These are phyloP conservation scores for Phytophthora sansomeana DNA, from an alignment of 352 stramenopile species.

Conservation along the genomic window DNA sequence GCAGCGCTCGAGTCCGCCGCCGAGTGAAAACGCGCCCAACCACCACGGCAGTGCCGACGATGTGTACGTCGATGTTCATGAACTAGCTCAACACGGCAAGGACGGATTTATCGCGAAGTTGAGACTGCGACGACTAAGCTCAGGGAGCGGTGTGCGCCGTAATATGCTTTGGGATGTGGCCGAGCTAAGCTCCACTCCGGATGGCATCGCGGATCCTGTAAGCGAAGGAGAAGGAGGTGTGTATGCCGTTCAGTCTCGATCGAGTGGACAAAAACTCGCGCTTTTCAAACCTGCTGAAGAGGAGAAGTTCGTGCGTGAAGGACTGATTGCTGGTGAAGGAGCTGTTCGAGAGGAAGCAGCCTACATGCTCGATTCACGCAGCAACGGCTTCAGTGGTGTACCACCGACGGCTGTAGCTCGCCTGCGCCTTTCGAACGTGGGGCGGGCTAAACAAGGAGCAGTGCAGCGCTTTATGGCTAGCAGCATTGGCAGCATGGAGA, in stretches of 20 bases:
- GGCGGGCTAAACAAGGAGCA: conserved; percentile 64
- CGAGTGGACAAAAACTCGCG: conserved; percentile 75
- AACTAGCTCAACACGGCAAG: conserved; percentile 75
- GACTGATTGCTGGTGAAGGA: conserved; percentile 70
- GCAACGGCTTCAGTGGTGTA: conserved; percentile 79
- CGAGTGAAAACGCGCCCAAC: not conserved
- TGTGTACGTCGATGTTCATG: conserved; percentile 74
- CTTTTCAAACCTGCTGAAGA: conserved; percentile 87
- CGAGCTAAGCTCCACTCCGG: conserved; percentile 51
- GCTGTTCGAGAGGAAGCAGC: conserved; percentile 80
- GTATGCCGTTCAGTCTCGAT: conserved; percentile 74
- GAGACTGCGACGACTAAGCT: conserved; percentile 65
- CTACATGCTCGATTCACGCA: conserved; percentile 76
- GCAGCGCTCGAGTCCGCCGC: conserved; percentile 12
- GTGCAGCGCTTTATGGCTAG: conserved; percentile 86
- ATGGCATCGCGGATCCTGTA: conserved; percentile 64
- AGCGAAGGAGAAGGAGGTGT: conserved; percentile 74
- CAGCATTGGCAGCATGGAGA: conserved; percentile 81
- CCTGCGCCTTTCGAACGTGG: conserved; percentile 55
- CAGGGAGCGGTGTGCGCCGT: conserved; percentile 60
- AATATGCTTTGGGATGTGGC: conserved; percentile 87
- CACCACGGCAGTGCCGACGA: conserved; percentile 43
- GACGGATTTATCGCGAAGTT: conserved; percentile 76
- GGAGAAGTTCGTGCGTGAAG: conserved; percentile 80
- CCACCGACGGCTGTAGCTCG: conserved; percentile 77